Evolutionary conservation across 352 stramenopile genomes (phyloP), one percentile per base, ranked within the genome.

Genomic region (Pythium biforme): DNA sequence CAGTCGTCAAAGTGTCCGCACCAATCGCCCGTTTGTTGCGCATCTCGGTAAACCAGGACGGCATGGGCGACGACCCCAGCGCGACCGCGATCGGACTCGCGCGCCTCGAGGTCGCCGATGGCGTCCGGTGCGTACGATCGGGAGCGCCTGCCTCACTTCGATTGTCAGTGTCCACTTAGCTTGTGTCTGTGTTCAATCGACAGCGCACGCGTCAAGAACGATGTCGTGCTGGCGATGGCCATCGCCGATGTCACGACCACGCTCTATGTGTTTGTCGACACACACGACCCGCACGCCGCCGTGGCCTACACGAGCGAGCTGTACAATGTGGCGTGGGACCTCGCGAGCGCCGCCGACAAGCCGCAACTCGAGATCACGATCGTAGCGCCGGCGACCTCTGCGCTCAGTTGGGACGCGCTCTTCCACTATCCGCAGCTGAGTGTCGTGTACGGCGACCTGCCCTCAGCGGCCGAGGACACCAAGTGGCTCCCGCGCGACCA

Each of bases 321-420:
- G 27, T 89, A 89, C 69, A 72, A 65, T 20, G 59, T 88, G 51
- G 64, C 76, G 11, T 92, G 83, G 83, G 81, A 92, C 55, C 59
- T 87, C 22, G 77, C 73, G 17, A 85, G 77, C 49, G 55, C 74
- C n/a, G 41, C 74, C 40, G 65, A 63, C 58, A 90, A 90, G 50
- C 70, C 72, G 14, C 59, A 79, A 34, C 68, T 92, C 29, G 79
- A 90, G 54, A 85, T 89, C 19, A 59, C 23, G 20, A 50, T 59
- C 39, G 15, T 59, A 0, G 48, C 37, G 14, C 40, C 37, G 9
- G 8, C 19, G 26, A 23, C 19, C 5, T 54, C 55, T 12, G 8
- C 31, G 29, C 26, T 31, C 6, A 75, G 78, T 11, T 93, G 83
- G 83, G 70, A 85, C 22, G 76, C 88, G 6, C 57, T 93, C 20